Evolutionary conservation across 2,329 filamentous ascomycete genomes (phyloP).

Genomic region (Nannizziopsis barbatae): DNA sequence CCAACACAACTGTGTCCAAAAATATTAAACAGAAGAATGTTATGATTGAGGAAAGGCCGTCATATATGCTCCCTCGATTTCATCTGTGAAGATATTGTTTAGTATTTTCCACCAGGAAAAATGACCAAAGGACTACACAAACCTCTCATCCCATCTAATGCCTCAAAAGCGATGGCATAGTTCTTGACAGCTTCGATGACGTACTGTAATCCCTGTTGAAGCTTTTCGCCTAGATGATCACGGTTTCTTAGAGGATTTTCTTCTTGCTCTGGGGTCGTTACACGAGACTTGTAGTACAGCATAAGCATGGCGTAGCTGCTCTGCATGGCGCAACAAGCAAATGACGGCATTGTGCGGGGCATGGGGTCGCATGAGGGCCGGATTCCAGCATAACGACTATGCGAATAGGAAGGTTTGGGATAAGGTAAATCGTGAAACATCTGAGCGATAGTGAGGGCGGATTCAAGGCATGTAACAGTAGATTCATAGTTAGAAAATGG

Average conservation of each 20-base stretch:
- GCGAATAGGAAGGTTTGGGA: slow-evolving; percentile 23
- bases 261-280: slow-evolving; percentile 24
- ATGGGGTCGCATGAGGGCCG: slow-evolving; percentile 13
- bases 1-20: background rate
- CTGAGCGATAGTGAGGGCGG: slow-evolving; percentile 32
- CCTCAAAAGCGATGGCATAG: slow-evolving; percentile 35
- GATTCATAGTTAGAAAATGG: slow-evolving; percentile 35
- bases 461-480: slow-evolving; percentile 31
- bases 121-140: slow-evolving; percentile 8
- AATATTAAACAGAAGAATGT: background rate
- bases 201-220: slow-evolving; percentile 29
- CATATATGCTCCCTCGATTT: slow-evolving; percentile 34
- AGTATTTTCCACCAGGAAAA: no score
- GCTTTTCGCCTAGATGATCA: slow-evolving; percentile 27
- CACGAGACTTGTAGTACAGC: slow-evolving; percentile 34
- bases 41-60: slow-evolving; percentile 30
- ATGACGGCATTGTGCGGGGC: slow-evolving; percentile 38
- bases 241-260: slow-evolving; percentile 18
- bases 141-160: slow-evolving; percentile 37
- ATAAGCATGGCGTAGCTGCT: slow-evolving; percentile 39
- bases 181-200: slow-evolving; percentile 31
- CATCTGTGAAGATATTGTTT: slow-evolving; percentile 22
- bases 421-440: slow-evolving; percentile 33
- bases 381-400: slow-evolving; percentile 3
- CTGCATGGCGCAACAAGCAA: slow-evolving; percentile 39